A percentile compares a stretch with the other conserved stretches of the same genome.
Evolutionary conservation across 371 early-diverging fungal genomes (phyloP).

Genomic region (Mucor indicus): DNA sequence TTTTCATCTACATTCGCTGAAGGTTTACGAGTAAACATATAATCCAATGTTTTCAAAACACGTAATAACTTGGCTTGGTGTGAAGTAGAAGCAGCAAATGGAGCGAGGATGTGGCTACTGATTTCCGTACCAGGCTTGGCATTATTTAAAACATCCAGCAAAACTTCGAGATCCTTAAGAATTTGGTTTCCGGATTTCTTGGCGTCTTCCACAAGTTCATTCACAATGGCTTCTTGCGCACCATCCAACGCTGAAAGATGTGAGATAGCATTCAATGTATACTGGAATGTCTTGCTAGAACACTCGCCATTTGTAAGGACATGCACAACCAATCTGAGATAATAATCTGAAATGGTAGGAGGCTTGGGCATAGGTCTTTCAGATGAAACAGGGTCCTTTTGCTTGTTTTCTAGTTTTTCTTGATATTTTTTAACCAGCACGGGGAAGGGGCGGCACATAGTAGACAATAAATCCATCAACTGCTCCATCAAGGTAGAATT

Average conservation of each 20-base stretch:
- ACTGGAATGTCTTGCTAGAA: conserved; percentile 92
- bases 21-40: conserved; percentile 58
- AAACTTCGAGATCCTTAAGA: conserved; percentile 61
- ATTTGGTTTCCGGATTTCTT: conserved; percentile 71
- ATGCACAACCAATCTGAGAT: conserved; percentile 80
- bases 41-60: conserved; percentile 92
- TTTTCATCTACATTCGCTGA: conserved; percentile 12
- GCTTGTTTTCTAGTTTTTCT: conserved; percentile 38
- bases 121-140: conserved; percentile 63
- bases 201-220: conserved; percentile 71
- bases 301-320: conserved; percentile 90
- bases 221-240: conserved; percentile 72
- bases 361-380: conserved; percentile 52
- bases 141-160: conserved; percentile 57
- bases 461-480: conserved; percentile 81
- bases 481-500: conserved; percentile 84
- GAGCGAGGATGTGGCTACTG: conserved; percentile 55
- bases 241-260: conserved; percentile 75
- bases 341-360: conserved; percentile 71
- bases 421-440: conserved; percentile 51
- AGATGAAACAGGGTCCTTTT: conserved; percentile 25
- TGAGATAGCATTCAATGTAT: conserved; percentile 85
- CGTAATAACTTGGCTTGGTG: conserved; percentile 91
- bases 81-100: conserved; percentile 83
- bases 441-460: conserved; percentile 71